These are phyloP conservation scores for Annulohypoxylon maeteangense DNA, from an alignment of 495 filamentous ascomycete species.

Conservation along the genomic window DNA sequence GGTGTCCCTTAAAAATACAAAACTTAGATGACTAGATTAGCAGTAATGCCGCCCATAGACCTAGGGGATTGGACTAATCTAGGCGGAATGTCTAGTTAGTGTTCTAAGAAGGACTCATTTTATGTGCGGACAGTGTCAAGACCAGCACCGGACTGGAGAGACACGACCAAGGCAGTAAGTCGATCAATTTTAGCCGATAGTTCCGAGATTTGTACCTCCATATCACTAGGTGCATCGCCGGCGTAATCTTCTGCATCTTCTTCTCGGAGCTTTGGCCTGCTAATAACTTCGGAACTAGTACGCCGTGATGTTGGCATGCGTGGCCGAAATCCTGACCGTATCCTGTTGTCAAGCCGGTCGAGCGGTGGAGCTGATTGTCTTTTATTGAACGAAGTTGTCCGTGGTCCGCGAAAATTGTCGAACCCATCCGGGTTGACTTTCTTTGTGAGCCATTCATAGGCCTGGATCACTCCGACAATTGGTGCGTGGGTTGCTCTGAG, in stretches of 20 bases:
- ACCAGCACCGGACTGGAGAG: constrained; percentile 48
- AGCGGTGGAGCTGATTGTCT: constrained; percentile 15
- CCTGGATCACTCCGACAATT: constrained; percentile 61
- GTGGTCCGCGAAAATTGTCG: constrained; percentile 49
- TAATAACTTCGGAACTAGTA: constrained; percentile 33
- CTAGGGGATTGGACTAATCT: background rate
- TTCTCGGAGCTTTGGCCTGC: constrained; percentile 18
- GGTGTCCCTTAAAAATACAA: background rate
- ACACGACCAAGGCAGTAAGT: constrained; percentile 55
- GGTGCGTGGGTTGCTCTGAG: constrained; percentile 72
- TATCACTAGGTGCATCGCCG: constrained; percentile 47
- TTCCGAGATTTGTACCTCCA: constrained; percentile 58
- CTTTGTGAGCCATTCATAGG: constrained; percentile 58
- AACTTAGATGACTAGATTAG: background rate
- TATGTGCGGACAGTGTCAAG: constrained; percentile 30
- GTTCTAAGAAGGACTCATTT: background rate
- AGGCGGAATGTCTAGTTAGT: too few relatives aligned
- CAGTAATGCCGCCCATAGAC: too few relatives aligned
- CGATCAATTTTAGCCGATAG: constrained; percentile 60
- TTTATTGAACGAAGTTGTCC: constrained; percentile 39
- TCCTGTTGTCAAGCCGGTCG: constrained; percentile 23
- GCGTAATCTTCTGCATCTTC: constrained; percentile 40
- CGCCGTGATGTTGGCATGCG: constrained; percentile 32
- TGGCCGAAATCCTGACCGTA: constrained; percentile 31
- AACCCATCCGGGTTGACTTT: constrained; percentile 42